A percentile compares a stretch with the other conserved stretches of the same genome.
Conservation (phyloP, 1,139 yeast species). For the Candida mesenterica region DNA sequence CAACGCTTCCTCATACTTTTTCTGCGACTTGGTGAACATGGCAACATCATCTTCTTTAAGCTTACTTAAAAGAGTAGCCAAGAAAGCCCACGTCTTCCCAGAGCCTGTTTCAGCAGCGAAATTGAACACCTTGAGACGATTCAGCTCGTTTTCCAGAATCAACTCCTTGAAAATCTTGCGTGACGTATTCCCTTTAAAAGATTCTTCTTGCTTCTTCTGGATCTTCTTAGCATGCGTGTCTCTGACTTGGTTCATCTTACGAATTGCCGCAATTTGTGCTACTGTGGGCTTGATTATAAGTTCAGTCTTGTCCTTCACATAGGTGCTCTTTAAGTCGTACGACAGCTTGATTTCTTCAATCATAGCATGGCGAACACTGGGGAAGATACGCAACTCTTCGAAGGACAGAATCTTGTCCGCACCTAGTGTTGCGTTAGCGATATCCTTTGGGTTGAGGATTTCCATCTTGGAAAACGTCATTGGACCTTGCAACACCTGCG, state of each 20-base stretch:
- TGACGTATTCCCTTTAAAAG: conserved; percentile 4
- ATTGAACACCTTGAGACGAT: conserved; percentile 61
- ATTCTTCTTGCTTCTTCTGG: conserved; percentile 18
- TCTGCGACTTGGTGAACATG: conserved; percentile 24
- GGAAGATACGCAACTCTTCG: conserved; percentile 62
- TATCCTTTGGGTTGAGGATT: conserved; percentile 9
- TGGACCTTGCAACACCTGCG: conserved; percentile 8
- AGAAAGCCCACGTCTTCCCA: conserved; percentile 92
- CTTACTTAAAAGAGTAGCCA: conserved; percentile 70
- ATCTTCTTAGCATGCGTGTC: conserved; percentile 16
- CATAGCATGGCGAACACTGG: conserved; percentile 64
- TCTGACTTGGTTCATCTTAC: conserved; percentile 42
- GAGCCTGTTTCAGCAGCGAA: conserved; percentile 96
- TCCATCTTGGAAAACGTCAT: conserved; percentile 10
- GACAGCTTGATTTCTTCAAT: conserved; percentile 54
- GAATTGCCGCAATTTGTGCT: conserved; percentile 45
- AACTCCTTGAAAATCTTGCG: conserved; percentile 18
- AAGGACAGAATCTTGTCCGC: conserved; percentile 49
- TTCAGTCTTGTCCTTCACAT: conserved; percentile 30
- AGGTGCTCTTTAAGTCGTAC: conserved; percentile 41
- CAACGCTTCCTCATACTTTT: conserved; percentile 31
- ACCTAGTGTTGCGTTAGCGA: conserved; percentile 19
- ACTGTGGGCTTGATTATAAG: conserved; percentile 40
- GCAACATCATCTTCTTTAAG: conserved; percentile 54
- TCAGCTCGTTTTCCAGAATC: conserved; percentile 29